Base-by-base conservation (phyloP, 371 early-diverging fungal species). In the Dinochytrium kinnereticum region DNA sequence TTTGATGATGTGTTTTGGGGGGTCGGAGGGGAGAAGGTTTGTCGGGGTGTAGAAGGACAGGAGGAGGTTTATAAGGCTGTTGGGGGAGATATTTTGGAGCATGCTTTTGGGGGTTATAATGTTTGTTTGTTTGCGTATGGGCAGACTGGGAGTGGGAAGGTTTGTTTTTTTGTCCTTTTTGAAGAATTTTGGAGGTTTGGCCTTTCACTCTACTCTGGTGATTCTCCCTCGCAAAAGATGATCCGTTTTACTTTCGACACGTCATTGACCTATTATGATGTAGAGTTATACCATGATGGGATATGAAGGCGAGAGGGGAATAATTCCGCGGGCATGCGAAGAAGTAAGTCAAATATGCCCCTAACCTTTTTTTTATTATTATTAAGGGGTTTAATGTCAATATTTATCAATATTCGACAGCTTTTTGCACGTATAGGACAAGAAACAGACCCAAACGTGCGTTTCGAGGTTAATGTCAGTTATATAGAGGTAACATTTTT, bases 121-220 rank as follows among this genome's bases (percentile, higher is more conserved):
- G 97, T 98, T 1, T 98, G 99, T 81, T 96, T 99, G 57, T 99
- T 99, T 87, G 99, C 99, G 10, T 99, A 99, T 82, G 99, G 99
- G 0, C 99, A 99, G 85, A 99, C 99, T 1, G 99, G 99, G 0
- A 93, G 94, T 77, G 99, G 99, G 55, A 99, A 99, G 80, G 90
- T 90, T 24, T 81, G 30, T 24, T 70, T 36, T 24, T 55, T 15
- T 50, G 39, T 39, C 15, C 19, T 13, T 37, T 39, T 68, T 37
- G n/a, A 39, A 7, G 17, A 67, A n/a, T n/a, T 36, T 44, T 53
- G 19, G 24, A 19, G n/a, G n/a, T n/a, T n/a, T n/a, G n/a, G n/a
- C n/a, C n/a, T n/a, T n/a, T n/a, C n/a, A n/a, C n/a, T n/a, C n/a
- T n/a, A n/a, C n/a, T n/a, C n/a, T n/a, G n/a, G n/a, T n/a, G n/a